Evolutionary conservation across 2,329 filamentous ascomycete genomes (phyloP).

Genomic region (Geosmithia putterillii): DNA sequence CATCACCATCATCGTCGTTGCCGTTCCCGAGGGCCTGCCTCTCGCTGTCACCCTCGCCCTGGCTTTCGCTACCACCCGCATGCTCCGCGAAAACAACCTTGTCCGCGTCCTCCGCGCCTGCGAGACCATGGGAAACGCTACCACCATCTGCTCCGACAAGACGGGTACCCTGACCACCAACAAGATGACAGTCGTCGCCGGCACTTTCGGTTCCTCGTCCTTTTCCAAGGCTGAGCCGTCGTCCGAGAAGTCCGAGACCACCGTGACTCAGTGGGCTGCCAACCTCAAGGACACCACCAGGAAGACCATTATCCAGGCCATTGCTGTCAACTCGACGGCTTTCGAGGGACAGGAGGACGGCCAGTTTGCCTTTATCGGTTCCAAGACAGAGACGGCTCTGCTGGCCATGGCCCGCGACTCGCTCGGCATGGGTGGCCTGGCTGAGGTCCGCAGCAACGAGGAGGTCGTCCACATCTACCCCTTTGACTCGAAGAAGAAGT

Average conservation of each 20-base stretch:
- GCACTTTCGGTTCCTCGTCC: slow-evolving; percentile 40
- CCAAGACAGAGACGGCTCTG: slow-evolving; percentile 44
- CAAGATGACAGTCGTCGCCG: slow-evolving; percentile 64
- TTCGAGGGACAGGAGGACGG: slow-evolving; percentile 38
- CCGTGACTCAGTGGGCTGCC: slow-evolving; percentile 6
- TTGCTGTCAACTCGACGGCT: slow-evolving; percentile 45
- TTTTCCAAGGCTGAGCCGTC: slow-evolving; percentile 18
- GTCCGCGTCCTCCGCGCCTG: slow-evolving; percentile 52
- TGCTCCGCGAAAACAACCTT: slow-evolving; percentile 56
- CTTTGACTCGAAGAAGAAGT: slow-evolving; percentile 42
- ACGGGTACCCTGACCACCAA: slow-evolving; percentile 38
- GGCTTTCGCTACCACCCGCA: slow-evolving; percentile 54
- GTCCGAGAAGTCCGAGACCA: slow-evolving; percentile 10
- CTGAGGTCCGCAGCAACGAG: slow-evolving; percentile 31
- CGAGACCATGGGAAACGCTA: slow-evolving; percentile 57
- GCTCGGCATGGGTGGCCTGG: slow-evolving; percentile 33
- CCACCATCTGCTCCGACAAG: slow-evolving; percentile 58
- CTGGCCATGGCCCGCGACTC: slow-evolving; percentile 36
- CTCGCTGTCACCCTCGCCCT: slow-evolving; percentile 54
- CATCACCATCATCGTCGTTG: slow-evolving; percentile 55
- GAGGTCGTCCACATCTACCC: slow-evolving; percentile 37
- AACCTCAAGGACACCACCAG: slow-evolving; percentile 13
- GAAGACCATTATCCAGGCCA: slow-evolving; percentile 26
- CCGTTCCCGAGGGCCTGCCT: slow-evolving; percentile 54
- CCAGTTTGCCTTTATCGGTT: slow-evolving; percentile 34